Base-by-base conservation (phyloP, 768 basidiomycete species). In the Daedaleopsis sinensis region DNA sequence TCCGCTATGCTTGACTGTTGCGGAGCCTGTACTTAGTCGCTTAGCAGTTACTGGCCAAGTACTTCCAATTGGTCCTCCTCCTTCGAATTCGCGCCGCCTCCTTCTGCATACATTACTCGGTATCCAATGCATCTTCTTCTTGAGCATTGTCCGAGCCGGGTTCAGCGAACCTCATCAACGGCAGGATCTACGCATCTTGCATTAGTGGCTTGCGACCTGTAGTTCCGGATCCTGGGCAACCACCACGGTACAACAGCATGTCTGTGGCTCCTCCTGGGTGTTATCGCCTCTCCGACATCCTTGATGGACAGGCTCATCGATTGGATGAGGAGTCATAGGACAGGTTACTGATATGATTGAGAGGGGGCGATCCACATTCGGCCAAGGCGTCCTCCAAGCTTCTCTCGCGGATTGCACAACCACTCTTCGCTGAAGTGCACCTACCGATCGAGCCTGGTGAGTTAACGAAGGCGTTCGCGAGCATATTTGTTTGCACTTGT, bases 401-500 rank as follows among this genome's bases (percentile, higher is more conserved):
- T 54, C 57, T 58, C 38, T 35, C 57, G 57, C 57, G 58, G 62
- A 63, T 63, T 57, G 48, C 49, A 53, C 55, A 13, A 42, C 8
- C 37, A 57, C 39, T 38, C 57, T 54, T 63, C 57, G 47, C 54
- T 54, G 54, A 55, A 55, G 62, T 58, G 57, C 50, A 35, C 57
- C 38, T 46, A 6, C 47, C 53, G 62, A 52, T 52, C 62, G 55
- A 58, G 57, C 57, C 62, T 49, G 52, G 62, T 63, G 44, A 55
- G 62, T 55, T 55, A 39, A 59, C 58, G 15, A 58, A 59, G 47
- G 24, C 53, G 5, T 63, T 52, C 62, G 43, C 57, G 57, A 55
- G 48, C 43, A 52, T 42, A 32, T 32, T 38, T 58, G 53, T 63
- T 54, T 55, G 55, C 48, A 47, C 62, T 35, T 63, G 62, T 63